These are phyloP conservation scores for Candida manassasensis DNA, from an alignment of 805 yeast genomes.

Conservation along the genomic window DNA sequence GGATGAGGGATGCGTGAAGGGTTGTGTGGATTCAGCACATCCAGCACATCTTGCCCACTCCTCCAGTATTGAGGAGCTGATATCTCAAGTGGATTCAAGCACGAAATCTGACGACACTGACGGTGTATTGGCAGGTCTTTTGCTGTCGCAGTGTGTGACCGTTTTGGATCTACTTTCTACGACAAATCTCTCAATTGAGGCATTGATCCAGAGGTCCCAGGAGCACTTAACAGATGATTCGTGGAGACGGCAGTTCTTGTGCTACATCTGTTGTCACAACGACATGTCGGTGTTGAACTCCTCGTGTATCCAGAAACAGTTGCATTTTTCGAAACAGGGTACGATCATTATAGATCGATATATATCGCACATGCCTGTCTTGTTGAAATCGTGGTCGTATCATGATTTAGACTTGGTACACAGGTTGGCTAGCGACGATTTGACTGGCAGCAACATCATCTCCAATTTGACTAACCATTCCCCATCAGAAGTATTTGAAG, in stretches of 20 bases:
- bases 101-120: too few relatives aligned
- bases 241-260: constrained; percentile 2
- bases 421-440: not conserved
- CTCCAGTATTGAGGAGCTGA: too few relatives aligned
- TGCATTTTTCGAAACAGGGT: not conserved
- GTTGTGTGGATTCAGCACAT: not conserved
- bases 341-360: not conserved
- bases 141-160: not conserved
- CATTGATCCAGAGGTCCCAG: not conserved
- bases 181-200: not conserved
- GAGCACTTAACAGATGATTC: not conserved
- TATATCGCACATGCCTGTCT: not conserved
- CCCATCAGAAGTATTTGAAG: not conserved
- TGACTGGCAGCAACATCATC: not conserved
- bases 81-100: too few relatives aligned
- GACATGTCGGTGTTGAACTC: not conserved
- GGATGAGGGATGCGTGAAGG: constrained; percentile 1
- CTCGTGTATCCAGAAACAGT: not conserved
- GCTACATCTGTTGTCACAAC: not conserved
- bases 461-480: not conserved
- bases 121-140: not conserved
- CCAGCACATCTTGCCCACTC: too few relatives aligned
- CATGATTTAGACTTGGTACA: not conserved
- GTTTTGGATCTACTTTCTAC: not conserved
- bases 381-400: not conserved